These are phyloP conservation scores for Antrodiella citrinella DNA, from an alignment of 768 basidiomycete genomes.

Conservation along the genomic window DNA sequence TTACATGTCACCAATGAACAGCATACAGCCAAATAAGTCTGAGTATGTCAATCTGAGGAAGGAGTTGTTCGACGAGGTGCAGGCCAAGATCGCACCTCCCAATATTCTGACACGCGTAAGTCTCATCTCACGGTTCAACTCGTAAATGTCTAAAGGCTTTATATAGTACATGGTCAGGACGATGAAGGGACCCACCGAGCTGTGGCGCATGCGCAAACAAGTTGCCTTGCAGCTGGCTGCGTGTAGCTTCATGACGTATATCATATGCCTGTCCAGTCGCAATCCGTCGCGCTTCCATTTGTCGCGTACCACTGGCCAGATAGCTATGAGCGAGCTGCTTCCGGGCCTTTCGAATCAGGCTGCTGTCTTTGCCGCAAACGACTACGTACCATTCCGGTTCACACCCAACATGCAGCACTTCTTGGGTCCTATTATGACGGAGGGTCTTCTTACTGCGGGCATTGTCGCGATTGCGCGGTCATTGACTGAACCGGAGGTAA, in stretches of 20 bases:
- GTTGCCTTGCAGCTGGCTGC: slow-evolving; percentile 87
- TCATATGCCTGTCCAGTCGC: slow-evolving; percentile 77
- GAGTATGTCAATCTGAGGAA: slow-evolving; percentile 69
- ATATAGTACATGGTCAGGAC: slow-evolving; percentile 82
- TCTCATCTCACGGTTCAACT: slow-evolving; percentile 9
- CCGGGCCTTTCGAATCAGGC: slow-evolving; percentile 49
- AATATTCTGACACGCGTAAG: slow-evolving; percentile 76
- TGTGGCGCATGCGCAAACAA: slow-evolving; percentile 98
- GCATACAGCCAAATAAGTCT: slow-evolving; percentile 43
- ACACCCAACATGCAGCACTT: slow-evolving; percentile 96
- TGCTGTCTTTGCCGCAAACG: slow-evolving; percentile 66
- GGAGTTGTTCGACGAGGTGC: slow-evolving; percentile 84
- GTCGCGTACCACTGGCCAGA: slow-evolving; percentile 81
- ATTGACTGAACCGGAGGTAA: slow-evolving; percentile 86
- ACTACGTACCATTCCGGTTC: slow-evolving; percentile 93
- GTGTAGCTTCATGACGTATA: slow-evolving; percentile 86
- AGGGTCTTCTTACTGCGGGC: slow-evolving; percentile 80
- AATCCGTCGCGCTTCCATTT: slow-evolving; percentile 80
- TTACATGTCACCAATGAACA: neutral
- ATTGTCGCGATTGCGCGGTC: slow-evolving; percentile 89
- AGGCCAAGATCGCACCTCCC: slow-evolving; percentile 83
- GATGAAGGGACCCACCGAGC: slow-evolving; percentile 74
- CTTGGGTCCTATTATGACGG: slow-evolving; percentile 79
- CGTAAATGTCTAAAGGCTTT: neutral
- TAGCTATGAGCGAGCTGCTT: slow-evolving; percentile 89